A percentile compares a stretch with the other conserved stretches of the same genome.
Evolutionary conservation across 148 eudicot species (phyloP).

Genomic region (Vaccinium vitisidaea): DNA sequence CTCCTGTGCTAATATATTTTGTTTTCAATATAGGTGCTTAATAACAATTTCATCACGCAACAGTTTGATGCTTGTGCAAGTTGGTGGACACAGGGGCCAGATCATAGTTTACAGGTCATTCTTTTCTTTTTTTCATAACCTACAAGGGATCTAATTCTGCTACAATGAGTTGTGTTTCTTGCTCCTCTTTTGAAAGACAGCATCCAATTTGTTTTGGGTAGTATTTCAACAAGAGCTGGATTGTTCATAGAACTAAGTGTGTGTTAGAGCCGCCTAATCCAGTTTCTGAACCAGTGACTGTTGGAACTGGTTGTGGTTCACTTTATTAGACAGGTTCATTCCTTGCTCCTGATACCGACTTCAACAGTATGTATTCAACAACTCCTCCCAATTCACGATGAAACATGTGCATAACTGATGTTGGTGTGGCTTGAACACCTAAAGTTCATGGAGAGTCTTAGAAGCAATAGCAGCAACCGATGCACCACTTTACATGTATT

Average conservation of each 20-base stretch:
- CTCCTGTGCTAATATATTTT: neutral
- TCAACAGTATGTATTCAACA: neutral
- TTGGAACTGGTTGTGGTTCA: neutral
- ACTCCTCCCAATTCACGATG: neutral
- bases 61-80: constrained; percentile 98
- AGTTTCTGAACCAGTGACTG: neutral
- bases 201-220: neutral
- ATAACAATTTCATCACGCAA: constrained; percentile 49
- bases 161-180: neutral
- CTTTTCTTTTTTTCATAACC: constrained; percentile 10
- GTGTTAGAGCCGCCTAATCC: neutral
- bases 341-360: neutral
- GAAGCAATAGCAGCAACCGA: neutral
- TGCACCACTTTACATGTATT: neutral
- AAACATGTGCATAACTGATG: neutral
- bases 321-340: neutral
- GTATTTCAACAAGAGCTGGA: neutral
- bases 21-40: constrained; percentile 31
- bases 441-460: neutral
- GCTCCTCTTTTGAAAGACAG: neutral
- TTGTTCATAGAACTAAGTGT: neutral
- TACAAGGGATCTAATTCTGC: neutral
- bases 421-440: neutral
- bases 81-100: constrained; percentile 99
- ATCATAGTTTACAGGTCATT: constrained; percentile 80